Evolutionary conservation across 257 asterid genomes (phyloP), one percentile per base, ranked within the genome.

Genomic region (Jaltomata sinuosa): DNA sequence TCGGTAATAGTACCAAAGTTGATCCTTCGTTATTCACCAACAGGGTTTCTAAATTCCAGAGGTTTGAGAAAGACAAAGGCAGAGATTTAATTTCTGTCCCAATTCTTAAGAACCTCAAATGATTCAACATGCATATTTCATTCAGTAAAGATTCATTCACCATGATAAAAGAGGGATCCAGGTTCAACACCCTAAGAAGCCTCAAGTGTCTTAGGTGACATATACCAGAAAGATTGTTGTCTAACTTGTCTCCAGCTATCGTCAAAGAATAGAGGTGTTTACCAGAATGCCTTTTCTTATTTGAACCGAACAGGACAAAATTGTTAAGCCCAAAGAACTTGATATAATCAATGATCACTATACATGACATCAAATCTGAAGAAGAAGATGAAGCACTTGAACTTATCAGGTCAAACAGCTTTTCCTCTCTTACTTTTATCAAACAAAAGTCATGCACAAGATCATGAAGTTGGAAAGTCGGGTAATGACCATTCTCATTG

Each of bases 351-450:
- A 79, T 19, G 19, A 0, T 14, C 11, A 32, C 0, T 6, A 2
- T 6, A 32, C 45, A 50, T 2, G 47, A 19, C 61, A 79, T 0
- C 12, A 32, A 6, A 53, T 27, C 7, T 53, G 68, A 50, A 45
- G 82, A 74, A 74, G 16, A 18, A 11, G 22, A 14, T 52, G 50
- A 8, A 53, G 21, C 21, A 32, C 6, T 53, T 36, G 74, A 38
- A 18, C 42, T 59, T 53, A 42, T 27, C n/a, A 0, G 0, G 12
- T 22, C 53, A 21, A 65, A 21, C 3, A 67, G 25, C 10, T 9
- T 83, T 50, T 59, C 71, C 77, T 85, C 78, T 71, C 65, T 81
- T 25, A 85, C 84, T 79, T 81, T 88, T 49, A 84, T 83, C 78
- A 72, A 49, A 80, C 88, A 84, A 47, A 84, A 59, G 1, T 80